Conservation (phyloP, 164 flowering plant genomes). For the Taxillus chinensis region DNA sequence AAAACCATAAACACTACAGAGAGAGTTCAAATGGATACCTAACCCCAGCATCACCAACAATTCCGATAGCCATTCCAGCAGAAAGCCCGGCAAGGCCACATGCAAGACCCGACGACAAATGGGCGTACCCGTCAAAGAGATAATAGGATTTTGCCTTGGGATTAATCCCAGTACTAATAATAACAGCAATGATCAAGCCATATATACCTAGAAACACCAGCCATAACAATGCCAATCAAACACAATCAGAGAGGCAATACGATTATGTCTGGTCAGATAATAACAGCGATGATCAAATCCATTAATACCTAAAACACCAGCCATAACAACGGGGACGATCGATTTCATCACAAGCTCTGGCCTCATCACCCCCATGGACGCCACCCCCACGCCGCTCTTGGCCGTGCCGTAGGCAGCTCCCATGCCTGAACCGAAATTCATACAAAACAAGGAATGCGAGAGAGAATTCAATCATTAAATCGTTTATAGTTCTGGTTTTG, state of each 20-base stretch:
- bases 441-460: background rate
- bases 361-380: conserved; percentile 60
- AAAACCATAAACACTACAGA: too few species aligned
- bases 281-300: conserved; percentile 48
- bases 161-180: too few species aligned
- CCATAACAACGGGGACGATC: conserved; percentile 56
- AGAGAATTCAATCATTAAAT: background rate
- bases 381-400: conserved; percentile 55
- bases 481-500: background rate
- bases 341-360: conserved; percentile 57
- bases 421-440: conserved; percentile 23
- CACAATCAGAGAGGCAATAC: conserved; percentile 28
- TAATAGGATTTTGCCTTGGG: too few species aligned
- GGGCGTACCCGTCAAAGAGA: too few species aligned
- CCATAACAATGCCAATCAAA: too few species aligned
- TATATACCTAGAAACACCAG: too few species aligned
- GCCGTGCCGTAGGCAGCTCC: conserved; percentile 58
- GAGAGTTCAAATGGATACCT: too few species aligned
- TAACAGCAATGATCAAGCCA: too few species aligned
- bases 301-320: conserved; percentile 50
- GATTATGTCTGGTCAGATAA: conserved; percentile 45
- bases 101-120: too few species aligned
- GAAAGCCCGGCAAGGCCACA: too few species aligned
- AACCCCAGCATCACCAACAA: too few species aligned
- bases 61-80: too few species aligned